Base-by-base conservation (phyloP, 768 basidiomycete species). In the Agaricus bisporus region DNA sequence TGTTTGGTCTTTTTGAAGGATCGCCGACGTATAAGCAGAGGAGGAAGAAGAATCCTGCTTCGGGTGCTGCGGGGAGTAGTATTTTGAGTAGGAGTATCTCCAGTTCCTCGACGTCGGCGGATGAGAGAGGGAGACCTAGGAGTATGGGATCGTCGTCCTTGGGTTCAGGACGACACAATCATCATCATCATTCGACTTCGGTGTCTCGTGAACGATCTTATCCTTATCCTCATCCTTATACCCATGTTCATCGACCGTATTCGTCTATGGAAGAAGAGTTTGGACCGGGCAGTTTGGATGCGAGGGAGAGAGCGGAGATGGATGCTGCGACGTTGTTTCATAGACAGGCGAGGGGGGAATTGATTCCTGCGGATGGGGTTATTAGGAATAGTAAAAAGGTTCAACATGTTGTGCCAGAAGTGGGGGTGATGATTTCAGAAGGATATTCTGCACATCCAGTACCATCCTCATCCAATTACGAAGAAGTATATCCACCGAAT, bases 21-120 rank as follows among this genome's bases (percentile, higher is more conserved):
- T 86, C 82, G 56, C 86, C 91, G 4, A 80, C 82, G 3, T 97
- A 97, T 75, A 97, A 97, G 70, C 86, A 89, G 63, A 78, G 94
- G 25, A 79, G 87, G 59, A 91, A 91, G 74, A 91, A 88, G 66
- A 75, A 76, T 32, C 66, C 70, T 29, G 81, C 79, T 54, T 57
- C 61, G 17, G 59, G 20, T 38, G 38, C 22, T 38, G 48, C 38
- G 12, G 49, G 49, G 18, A 35, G 57, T 53, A 61, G 64, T 28
- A 25, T 45, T 10, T 29, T 54, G 44, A 54, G 52, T 12, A 47
- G 52, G 45, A 54, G 52, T 25, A 44, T 54, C 5, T 47, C 45
- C 1, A 46, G 52, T n/a, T 47, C n/a, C n/a, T n/a, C 45, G 3
- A 48, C 52, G 0, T 54, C 52, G 4, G 52, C 28, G 2, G 68